phyloP scores from a whole-genome alignment of 345 rosid species.

The Citrus maxima region DNA sequence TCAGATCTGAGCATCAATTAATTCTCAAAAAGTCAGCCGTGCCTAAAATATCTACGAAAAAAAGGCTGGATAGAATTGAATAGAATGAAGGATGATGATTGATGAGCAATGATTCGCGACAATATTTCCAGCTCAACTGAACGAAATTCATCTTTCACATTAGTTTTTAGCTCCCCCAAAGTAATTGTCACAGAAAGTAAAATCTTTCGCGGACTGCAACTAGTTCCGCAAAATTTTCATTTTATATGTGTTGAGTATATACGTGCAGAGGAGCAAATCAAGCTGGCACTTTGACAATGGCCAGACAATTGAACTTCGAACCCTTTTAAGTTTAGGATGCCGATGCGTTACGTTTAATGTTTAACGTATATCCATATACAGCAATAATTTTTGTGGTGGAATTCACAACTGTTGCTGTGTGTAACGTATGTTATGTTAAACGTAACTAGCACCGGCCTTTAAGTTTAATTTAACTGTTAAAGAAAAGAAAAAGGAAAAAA shows the following conservation, averaged over 20 bases:
- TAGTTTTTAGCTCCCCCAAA: not conserved
- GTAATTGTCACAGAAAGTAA: no score
- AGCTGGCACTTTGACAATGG: not conserved
- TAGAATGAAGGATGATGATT: not conserved
- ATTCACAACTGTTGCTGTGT: no score
- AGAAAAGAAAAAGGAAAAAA: not conserved
- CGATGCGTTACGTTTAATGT: no score
- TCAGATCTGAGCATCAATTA: not conserved
- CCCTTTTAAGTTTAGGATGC: no score
- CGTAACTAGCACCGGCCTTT: no score
- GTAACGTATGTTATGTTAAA: no score
- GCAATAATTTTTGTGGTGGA: no score
- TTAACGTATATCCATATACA: no score
- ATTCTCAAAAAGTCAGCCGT: not conserved
- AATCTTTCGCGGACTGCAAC: not conserved
- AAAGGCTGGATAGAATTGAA: no score
- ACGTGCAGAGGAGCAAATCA: no score
- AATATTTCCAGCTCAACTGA: not conserved
- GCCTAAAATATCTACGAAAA: not conserved
- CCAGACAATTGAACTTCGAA: no score
- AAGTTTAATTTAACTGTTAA: no score
- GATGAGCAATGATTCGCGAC: not conserved
- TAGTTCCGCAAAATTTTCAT: not conserved
- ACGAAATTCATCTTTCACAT: not conserved
- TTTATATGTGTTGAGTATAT: not conserved